Conservation (phyloP, 2,329 filamentous ascomycete species). For the Gaeumannomyces tritici region DNA sequence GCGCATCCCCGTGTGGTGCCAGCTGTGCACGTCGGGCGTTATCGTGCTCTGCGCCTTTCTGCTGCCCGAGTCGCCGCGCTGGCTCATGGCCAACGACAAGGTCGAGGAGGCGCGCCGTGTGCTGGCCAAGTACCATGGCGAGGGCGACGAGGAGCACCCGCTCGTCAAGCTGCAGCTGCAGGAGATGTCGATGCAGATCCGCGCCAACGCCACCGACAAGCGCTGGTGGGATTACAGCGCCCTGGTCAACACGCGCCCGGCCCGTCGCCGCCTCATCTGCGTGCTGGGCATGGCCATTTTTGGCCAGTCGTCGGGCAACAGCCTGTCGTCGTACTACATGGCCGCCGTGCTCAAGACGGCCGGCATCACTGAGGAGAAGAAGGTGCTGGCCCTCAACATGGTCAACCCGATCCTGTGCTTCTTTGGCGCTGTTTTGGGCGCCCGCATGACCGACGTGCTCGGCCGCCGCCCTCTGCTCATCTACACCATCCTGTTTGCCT, state of each 20-base stretch:
- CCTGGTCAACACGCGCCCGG: constrained; percentile 27
- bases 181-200: constrained; percentile 19
- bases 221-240: constrained; percentile 35
- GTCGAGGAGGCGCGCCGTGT: constrained; percentile 29
- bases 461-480: constrained; percentile 48
- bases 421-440: constrained; percentile 40
- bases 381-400: constrained; percentile 38
- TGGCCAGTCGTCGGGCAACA: constrained; percentile 31
- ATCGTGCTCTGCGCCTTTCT: constrained; percentile 31
- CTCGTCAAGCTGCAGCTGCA: constrained; percentile 14
- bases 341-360: constrained; percentile 38
- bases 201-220: constrained; percentile 30
- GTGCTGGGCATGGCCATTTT: constrained; percentile 31
- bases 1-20: constrained; percentile 41
- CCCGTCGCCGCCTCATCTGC: constrained; percentile 28
- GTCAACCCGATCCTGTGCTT: constrained; percentile 45
- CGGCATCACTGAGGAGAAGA: constrained; percentile 38
- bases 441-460: constrained; percentile 43
- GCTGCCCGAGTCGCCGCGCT: constrained; percentile 37
- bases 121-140: constrained; percentile 39
- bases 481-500: constrained; percentile 33
- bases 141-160: constrained; percentile 30
- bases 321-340: constrained; percentile 36
- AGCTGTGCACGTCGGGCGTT: constrained; percentile 39
- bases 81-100: constrained; percentile 31